phyloP scores from a whole-genome alignment of 179 eudicot genomes.

The Heliamphora ciliata region DNA sequence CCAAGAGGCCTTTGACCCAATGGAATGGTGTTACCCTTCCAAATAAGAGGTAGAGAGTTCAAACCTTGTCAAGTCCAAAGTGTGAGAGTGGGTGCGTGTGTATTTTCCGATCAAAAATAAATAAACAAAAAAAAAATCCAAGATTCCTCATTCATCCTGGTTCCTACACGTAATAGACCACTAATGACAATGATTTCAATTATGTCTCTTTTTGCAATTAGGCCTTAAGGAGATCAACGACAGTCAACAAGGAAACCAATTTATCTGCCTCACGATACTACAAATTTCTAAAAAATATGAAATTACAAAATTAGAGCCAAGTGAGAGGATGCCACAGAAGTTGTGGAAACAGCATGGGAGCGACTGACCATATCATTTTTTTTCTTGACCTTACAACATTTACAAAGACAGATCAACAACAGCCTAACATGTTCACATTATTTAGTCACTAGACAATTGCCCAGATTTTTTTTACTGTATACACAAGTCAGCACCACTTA shows the following conservation, averaged over 20 bases:
- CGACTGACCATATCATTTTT: background rate
- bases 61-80: no score
- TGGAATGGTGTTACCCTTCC: no score
- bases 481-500: background rate
- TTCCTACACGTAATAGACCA: conserved; percentile 2
- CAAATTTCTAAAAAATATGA: no score
- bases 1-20: no score
- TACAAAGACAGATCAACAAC: background rate
- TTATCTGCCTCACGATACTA: background rate
- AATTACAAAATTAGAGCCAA: conserved; percentile 3
- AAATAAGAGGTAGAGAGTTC: no score
- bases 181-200: background rate
- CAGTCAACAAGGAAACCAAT: background rate
- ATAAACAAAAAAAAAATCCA: background rate
- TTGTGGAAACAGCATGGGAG: background rate
- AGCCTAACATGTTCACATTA: background rate
- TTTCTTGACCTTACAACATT: background rate
- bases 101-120: no score
- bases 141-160: background rate
- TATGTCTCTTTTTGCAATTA: background rate
- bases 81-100: no score
- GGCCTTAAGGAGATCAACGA: background rate
- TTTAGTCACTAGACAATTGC: background rate
- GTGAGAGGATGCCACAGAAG: background rate
- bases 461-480: background rate